A percentile compares a stretch with the other conserved stretches of the same genome.
These are phyloP conservation scores for Populus nigra DNA, from an alignment of 345 rosid species.

Conservation along the genomic window DNA sequence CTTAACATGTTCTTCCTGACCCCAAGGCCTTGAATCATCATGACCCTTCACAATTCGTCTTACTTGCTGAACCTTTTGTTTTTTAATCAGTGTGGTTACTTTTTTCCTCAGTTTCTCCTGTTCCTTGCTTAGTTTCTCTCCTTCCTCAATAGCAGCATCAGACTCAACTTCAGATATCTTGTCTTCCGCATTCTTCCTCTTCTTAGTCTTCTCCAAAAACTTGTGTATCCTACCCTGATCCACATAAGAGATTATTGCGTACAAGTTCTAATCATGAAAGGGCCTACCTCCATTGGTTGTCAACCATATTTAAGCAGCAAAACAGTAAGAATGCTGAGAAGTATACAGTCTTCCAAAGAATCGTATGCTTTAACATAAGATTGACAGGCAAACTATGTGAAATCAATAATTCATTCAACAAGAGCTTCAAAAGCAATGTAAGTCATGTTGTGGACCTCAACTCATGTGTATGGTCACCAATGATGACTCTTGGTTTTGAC, in stretches of 20 bases:
- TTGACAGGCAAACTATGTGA: background rate
- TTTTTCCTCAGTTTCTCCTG: constrained; percentile 57
- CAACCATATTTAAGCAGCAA: background rate
- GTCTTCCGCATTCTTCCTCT: constrained; percentile 35
- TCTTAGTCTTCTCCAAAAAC: constrained; percentile 72
- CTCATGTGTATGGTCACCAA: background rate
- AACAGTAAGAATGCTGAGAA: background rate
- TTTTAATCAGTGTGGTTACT: constrained; percentile 56
- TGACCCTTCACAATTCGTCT: constrained; percentile 55
- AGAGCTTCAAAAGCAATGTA: background rate
- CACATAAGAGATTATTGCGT: constrained; percentile 9
- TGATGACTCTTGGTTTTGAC: background rate
- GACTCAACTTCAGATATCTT: constrained; percentile 30
- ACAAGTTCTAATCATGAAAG: constrained; percentile 9
- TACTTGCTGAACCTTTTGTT: constrained; percentile 59
- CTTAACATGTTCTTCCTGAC: constrained; percentile 86
- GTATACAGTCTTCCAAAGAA: background rate
- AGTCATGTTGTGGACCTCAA: background rate
- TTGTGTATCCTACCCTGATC: constrained; percentile 67
- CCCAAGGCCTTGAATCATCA: constrained; percentile 73
- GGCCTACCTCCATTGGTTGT: background rate
- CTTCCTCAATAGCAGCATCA: constrained; percentile 35
- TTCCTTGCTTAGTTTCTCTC: constrained; percentile 37
- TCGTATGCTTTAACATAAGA: background rate
- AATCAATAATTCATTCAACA: background rate